phyloP scores from a whole-genome alignment of 2,329 filamentous ascomycete genomes.

The Neopestalotiopsis sp. region DNA sequence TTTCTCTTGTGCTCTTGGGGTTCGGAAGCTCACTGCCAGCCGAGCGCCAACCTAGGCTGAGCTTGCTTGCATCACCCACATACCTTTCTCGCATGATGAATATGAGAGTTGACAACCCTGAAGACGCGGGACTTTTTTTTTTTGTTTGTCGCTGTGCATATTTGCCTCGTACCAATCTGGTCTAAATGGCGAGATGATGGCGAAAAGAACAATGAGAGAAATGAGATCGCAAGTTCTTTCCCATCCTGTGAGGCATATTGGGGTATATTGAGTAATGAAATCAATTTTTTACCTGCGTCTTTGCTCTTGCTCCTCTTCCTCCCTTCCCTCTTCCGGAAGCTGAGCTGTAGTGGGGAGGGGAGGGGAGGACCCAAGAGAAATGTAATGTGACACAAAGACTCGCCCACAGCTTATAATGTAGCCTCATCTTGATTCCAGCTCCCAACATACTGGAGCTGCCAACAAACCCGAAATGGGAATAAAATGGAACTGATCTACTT shows the following conservation, averaged over 20 bases:
- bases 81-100: neutral
- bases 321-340: neutral
- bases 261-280: neutral
- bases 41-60: neutral
- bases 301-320: neutral
- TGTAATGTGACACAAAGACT: too few species aligned
- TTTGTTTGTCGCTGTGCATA: neutral
- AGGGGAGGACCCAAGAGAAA: too few species aligned
- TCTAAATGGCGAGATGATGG: neutral
- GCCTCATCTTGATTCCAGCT: too few species aligned
- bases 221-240: neutral
- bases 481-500: neutral
- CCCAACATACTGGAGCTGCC: too few species aligned
- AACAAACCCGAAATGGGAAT: neutral
- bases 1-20: neutral
- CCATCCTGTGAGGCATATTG: neutral
- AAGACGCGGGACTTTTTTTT: too few species aligned
- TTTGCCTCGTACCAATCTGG: neutral
- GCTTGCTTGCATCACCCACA: neutral
- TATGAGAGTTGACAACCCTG: neutral
- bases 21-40: neutral
- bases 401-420: neutral
- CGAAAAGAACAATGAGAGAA: neutral
- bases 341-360: neutral
- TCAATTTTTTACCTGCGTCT: neutral